Base-by-base conservation (phyloP, 2,329 filamentous ascomycete species). In the Westerdykella sp. region DNA sequence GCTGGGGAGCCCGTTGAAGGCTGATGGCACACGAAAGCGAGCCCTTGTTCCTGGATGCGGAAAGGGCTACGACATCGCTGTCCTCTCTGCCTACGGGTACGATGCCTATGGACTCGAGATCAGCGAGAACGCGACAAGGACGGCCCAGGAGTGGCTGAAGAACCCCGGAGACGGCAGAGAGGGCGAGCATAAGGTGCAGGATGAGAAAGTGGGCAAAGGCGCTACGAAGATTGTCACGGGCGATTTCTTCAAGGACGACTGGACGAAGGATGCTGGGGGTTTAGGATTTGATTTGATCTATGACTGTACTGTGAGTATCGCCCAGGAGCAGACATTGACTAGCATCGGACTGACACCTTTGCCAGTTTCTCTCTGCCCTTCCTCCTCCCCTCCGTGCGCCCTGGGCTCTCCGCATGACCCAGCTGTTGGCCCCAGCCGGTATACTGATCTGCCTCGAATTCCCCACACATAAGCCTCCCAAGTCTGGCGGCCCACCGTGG, bases 1-100 rank as follows among this genome's bases (percentile, higher is more conserved):
- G 4, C 54, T 76, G 22, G 69, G 69, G 2, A 4, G 18, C 0
- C 41, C 58, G 2, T 15, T 54, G 9, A 45, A 28, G 1, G 7
- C 41, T 0, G 53, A 54, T 23, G 56, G 57, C 43, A 65, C 22
- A 55, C 69, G 64, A 43, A 78, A 76, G 54, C 73, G 71, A 44
- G 87, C 83, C 1, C 71, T 94, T 7, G 84, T 95, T 0, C 85
- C 88, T 0, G 88, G 87, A 5, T 95, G 88, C 65, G 89, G 88
- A 0, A 77, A 79, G 37, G 89, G 88, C 5, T 84, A 93, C 59
- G 89, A 95, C 68, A 85, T 88, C 1, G 73, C 87, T 9, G 72
- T 95, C 31, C 75, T 95, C 36, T 78, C 81, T 39, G 79, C 79
- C 9, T 79, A 83, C 57, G 88, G 88, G 1, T 93, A 86, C 62